phyloP scores from a whole-genome alignment of 2,329 filamentous ascomycete species.

The Diplodia intermedia region DNA sequence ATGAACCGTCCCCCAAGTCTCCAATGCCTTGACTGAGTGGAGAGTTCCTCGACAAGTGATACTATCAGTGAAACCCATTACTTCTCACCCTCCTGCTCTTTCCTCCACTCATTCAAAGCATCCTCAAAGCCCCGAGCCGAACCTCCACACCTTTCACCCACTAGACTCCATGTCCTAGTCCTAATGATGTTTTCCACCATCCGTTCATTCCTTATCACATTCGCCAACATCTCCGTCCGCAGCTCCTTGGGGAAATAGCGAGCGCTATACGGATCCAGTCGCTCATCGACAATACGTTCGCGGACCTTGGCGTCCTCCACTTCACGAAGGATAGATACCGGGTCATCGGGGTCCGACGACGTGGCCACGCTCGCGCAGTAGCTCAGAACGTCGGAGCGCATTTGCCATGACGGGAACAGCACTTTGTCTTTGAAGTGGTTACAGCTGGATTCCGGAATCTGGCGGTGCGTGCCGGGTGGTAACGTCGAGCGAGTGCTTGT shows the following conservation, averaged over 20 bases:
- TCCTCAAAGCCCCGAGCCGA: slow-evolving; percentile 55
- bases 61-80: background rate
- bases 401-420: slow-evolving; percentile 88
- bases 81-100: slow-evolving; percentile 2
- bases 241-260: slow-evolving; percentile 82
- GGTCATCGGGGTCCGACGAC: slow-evolving; percentile 85
- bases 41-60: background rate
- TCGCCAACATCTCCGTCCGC: slow-evolving; percentile 79
- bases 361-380: slow-evolving; percentile 92
- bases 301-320: slow-evolving; percentile 73
- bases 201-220: slow-evolving; percentile 75
- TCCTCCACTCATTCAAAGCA: slow-evolving; percentile 47
- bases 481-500: slow-evolving; percentile 69
- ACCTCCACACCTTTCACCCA: slow-evolving; percentile 74
- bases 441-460: slow-evolving; percentile 70
- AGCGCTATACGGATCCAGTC: slow-evolving; percentile 88
- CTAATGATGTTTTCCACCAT: slow-evolving; percentile 81
- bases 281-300: slow-evolving; percentile 81
- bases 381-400: slow-evolving; percentile 79
- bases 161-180: slow-evolving; percentile 78
- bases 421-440: slow-evolving; percentile 75
- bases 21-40: slow-evolving; percentile 9
- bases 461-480: slow-evolving; percentile 53
- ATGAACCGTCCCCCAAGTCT: background rate
- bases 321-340: slow-evolving; percentile 73